These are phyloP conservation scores for Pleodorina starrii DNA, from an alignment of 139 green algal genomes.

Conservation along the genomic window DNA sequence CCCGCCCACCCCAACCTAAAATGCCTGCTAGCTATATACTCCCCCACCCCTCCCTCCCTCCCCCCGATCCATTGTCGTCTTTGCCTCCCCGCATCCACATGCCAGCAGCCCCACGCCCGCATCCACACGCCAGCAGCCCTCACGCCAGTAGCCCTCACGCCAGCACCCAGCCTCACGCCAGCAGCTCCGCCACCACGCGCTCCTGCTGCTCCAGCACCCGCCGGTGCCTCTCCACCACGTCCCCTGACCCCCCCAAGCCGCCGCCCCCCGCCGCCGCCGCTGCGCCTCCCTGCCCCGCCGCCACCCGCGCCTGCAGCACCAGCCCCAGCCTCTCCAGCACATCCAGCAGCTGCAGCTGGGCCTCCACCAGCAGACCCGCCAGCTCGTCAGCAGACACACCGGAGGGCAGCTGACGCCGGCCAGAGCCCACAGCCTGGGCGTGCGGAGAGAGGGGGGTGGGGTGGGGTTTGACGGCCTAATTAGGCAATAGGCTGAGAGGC, in stretches of 20 bases:
- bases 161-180: constrained; percentile 11
- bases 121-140: no score
- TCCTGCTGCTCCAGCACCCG: constrained; percentile 46
- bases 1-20: no score
- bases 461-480: no score
- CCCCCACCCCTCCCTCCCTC: no score
- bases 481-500: no score
- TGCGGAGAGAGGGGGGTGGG: no score
- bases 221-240: constrained; percentile 38
- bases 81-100: no score
- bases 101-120: no score
- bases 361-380: constrained; percentile 51
- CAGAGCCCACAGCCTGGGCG: constrained; percentile 12
- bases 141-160: no score
- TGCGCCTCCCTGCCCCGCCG: background rate
- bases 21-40: no score
- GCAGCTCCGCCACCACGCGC: constrained; percentile 19
- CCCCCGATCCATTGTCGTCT: no score
- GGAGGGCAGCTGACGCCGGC: background rate
- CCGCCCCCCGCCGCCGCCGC: background rate
- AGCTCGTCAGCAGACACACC: constrained; percentile 30
- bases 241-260: background rate
- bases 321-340: constrained; percentile 40
- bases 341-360: constrained; percentile 52
- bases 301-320: constrained; percentile 36